phyloP scores from a whole-genome alignment of 306 rosid species.

The Trifolium repens region DNA sequence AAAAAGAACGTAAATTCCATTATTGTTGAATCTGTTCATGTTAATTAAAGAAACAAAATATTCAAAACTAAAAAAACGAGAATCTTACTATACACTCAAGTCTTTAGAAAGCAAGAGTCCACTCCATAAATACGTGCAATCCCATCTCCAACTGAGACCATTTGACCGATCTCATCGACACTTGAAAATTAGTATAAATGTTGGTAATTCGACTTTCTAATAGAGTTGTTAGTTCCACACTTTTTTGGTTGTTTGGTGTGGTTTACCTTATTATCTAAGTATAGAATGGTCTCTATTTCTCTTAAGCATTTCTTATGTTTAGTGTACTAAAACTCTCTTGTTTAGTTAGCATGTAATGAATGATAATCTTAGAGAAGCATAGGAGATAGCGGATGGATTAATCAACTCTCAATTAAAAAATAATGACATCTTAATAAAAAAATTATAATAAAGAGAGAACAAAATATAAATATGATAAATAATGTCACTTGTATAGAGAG shows the following conservation, averaged over 20 bases:
- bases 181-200: background rate
- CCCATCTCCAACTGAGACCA: background rate
- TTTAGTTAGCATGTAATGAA: background rate
- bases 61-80: too few species aligned
- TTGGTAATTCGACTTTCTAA: too few species aligned
- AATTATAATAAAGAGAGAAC: background rate
- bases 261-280: slow-evolving; percentile 30
- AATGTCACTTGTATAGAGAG: background rate
- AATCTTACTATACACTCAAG: too few species aligned
- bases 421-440: background rate
- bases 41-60: background rate
- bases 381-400: background rate
- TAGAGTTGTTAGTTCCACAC: too few species aligned
- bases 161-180: background rate
- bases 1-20: background rate
- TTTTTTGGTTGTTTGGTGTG: slow-evolving; percentile 10
- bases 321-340: slow-evolving; percentile 9
- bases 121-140: background rate
- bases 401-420: background rate
- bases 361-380: background rate
- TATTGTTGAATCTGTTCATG: background rate
- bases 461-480: background rate
- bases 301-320: slow-evolving; percentile 1
- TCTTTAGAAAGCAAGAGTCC: background rate
- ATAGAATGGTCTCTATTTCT: background rate